Evolutionary conservation across 176 grass and related monocot genomes (phyloP).

Genomic region (Otatea glauca): DNA sequence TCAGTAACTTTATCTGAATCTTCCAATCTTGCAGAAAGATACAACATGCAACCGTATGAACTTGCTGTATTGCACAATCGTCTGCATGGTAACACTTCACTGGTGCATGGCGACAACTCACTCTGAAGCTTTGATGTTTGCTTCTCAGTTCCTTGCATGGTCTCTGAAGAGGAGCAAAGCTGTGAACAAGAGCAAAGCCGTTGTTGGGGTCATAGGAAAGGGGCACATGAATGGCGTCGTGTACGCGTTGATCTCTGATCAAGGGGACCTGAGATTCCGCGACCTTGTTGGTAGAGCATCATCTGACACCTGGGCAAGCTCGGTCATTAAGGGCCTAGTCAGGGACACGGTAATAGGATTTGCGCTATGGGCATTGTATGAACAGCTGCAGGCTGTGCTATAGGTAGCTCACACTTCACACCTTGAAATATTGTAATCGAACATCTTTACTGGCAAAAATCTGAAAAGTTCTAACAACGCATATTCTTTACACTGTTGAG

Average conservation of each 20-base stretch:
- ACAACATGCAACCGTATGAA: not conserved
- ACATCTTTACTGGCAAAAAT: too few relatives aligned
- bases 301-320: constrained; percentile 57
- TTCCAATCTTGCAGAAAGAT: not conserved
- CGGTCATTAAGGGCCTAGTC: constrained; percentile 55
- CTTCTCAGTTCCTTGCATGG: constrained; percentile 82
- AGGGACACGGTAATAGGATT: constrained; percentile 81
- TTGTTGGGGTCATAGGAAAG: constrained; percentile 79
- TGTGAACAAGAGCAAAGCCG: constrained; percentile 80
- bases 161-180: constrained; percentile 98
- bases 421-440: too few relatives aligned
- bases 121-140: not conserved
- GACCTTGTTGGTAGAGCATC: constrained; percentile 72
- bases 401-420: constrained; percentile 11
- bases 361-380: constrained; percentile 73
- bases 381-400: constrained; percentile 50
- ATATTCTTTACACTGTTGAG: too few relatives aligned
- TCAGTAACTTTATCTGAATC: not conserved
- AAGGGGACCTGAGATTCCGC: constrained; percentile 77
- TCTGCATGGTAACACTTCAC: not conserved
- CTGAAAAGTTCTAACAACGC: too few relatives aligned
- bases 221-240: constrained; percentile 92
- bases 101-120: not conserved
- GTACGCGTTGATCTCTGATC: constrained; percentile 81
- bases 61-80: not conserved